Evolutionary conservation across 169 alveolate genomes (phyloP), one percentile per base, ranked within the genome.

Genomic region (Babesia divergens): DNA sequence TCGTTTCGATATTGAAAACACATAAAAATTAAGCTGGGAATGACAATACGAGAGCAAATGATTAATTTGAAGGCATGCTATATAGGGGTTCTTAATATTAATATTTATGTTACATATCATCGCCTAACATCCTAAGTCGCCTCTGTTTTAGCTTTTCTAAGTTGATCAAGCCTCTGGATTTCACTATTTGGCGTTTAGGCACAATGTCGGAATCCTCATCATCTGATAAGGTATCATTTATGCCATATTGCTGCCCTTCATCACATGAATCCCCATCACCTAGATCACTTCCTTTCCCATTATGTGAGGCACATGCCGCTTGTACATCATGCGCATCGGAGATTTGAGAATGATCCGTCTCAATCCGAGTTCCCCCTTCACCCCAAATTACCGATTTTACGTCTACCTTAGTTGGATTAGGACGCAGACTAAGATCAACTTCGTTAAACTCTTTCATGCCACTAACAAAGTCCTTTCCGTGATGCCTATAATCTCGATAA

Each of bases 201-300:
- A 46, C 54, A 9, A 32, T 26, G 29, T 66, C 75, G 14, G 22
- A 42, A 6, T 65, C 77, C 3, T 74, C 84, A 50, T 76, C 85
- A 6, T 68, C 52, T 0, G 85, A 50, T 13, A 76, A 24, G 14
- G 37, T 56, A 28, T 76, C 85, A 9, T 32, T 52, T 34, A 55
- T 51, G 22, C 59, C 62, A 42, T 76, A 76, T 38, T 66, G 55
- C 7, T 54, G 69, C 38, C 84, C 80, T n/a, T 38, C 6, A 28
- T 38, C 55, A 14, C 49, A 69, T n/a, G 32, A 26, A n/a, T 22
- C 20, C 20, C 31, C 68, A 4, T 5, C 32, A 9, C 2, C 20
- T 9, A n/a, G n/a, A n/a, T n/a, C n/a, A n/a, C n/a, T n/a, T n/a
- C n/a, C n/a, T n/a, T n/a, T n/a, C n/a, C n/a, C n/a, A n/a, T n/a